These are phyloP conservation scores for Neoscytalidium dimidiatum DNA, from an alignment of 2,329 filamentous ascomycete genomes.

Conservation along the genomic window DNA sequence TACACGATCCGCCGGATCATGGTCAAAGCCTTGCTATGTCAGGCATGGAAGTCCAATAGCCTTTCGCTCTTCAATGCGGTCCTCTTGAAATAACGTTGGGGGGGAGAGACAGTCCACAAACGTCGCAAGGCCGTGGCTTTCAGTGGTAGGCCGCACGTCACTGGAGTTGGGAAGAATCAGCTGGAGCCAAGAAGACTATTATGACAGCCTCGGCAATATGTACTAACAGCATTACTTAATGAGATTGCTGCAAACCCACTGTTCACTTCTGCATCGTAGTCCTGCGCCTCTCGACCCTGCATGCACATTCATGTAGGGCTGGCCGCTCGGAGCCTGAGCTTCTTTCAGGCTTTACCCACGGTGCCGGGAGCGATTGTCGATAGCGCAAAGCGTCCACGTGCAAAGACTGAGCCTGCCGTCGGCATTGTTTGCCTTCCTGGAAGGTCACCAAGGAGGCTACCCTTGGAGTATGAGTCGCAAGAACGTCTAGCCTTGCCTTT, in stretches of 20 bases:
- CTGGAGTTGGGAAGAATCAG: not conserved
- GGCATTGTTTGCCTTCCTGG: not conserved
- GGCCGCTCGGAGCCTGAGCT: not conserved
- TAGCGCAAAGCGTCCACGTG: not conserved
- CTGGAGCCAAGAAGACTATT: not conserved
- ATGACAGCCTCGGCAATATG: not conserved
- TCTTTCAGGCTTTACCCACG: not conserved
- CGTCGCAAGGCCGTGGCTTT: not conserved
- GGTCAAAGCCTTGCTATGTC: not conserved
- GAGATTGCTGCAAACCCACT: not conserved
- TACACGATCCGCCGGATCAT: constrained; percentile 6
- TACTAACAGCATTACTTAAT: not conserved
- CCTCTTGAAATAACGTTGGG: not conserved
- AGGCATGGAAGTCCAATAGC: too few relatives aligned
- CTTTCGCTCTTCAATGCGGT: not conserved
- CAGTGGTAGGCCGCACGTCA: not conserved
- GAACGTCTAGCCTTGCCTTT: not conserved
- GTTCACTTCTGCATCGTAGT: not conserved
- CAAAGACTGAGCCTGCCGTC: not conserved
- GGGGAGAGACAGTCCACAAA: not conserved
- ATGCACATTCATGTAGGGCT: not conserved
- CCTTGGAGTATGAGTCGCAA: not conserved
- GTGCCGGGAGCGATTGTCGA: not conserved
- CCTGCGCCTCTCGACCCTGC: not conserved
- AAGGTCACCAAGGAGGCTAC: not conserved